These are phyloP conservation scores for Kuraishia piskuri DNA, from an alignment of 805 yeast species.

Conservation along the genomic window DNA sequence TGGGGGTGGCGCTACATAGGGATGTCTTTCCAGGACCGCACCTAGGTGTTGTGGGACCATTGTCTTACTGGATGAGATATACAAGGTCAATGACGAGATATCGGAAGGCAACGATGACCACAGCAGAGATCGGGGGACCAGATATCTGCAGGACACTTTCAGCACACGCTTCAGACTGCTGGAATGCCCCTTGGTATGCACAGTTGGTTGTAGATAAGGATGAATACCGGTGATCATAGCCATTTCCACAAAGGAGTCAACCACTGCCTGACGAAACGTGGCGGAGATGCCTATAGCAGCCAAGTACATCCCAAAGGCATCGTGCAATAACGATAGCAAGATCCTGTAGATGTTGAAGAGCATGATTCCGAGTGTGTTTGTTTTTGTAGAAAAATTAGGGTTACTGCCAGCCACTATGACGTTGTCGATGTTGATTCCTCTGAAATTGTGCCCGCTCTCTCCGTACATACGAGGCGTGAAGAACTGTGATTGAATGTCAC, in stretches of 20 bases:
- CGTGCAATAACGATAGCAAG: conserved; percentile 1
- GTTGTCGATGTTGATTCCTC: conserved; percentile 6
- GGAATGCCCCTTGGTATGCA: conserved; percentile 10
- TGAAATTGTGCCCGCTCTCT: conserved; percentile 1
- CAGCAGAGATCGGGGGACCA: conserved; percentile 17
- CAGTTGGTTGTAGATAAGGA: not conserved
- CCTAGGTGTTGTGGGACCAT: conserved; percentile 12
- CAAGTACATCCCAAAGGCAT: not conserved
- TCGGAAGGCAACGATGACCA: not conserved
- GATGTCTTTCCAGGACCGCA: conserved; percentile 22
- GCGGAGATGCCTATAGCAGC: too few relatives aligned
- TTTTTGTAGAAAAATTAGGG: not conserved
- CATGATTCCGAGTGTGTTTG: not conserved
- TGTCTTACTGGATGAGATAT: not conserved
- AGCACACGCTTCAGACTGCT: conserved; percentile 9
- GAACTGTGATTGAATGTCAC: conserved; percentile 1
- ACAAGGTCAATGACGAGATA: not conserved
- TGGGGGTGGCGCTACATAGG: conserved; percentile 26
- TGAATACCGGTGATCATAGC: not conserved
- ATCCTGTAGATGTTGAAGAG: not conserved
- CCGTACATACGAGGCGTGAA: conserved; percentile 2
- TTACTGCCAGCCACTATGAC: conserved; percentile 1
- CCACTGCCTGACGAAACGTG: not conserved
- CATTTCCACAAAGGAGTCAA: not conserved
- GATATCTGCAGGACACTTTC: conserved; percentile 8